phyloP scores from a whole-genome alignment of 495 filamentous ascomycete species.

The Penicillium riverlandense region DNA sequence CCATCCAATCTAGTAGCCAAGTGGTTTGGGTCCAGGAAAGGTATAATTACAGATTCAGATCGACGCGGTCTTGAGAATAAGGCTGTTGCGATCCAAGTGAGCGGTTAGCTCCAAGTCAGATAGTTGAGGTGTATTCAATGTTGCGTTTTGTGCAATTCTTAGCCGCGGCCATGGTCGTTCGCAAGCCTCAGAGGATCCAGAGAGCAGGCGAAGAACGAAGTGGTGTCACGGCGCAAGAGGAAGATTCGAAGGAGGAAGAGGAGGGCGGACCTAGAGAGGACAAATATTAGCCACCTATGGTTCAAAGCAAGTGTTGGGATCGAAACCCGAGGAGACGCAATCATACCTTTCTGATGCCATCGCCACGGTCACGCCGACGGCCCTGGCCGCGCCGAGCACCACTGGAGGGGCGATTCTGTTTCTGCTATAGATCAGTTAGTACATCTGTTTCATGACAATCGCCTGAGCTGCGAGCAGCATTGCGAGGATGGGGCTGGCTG shows the following conservation, averaged over 20 bases:
- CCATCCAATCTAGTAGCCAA: not conserved
- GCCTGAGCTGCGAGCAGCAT: not conserved
- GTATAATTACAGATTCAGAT: conserved; percentile 45
- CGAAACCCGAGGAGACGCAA: too few relatives aligned
- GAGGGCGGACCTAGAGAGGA: conserved; percentile 37
- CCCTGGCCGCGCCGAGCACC: conserved; percentile 51
- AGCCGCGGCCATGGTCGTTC: conserved; percentile 24
- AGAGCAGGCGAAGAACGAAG: conserved; percentile 24
- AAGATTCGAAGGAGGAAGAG: conserved; percentile 30
- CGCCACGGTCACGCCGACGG: conserved; percentile 49
- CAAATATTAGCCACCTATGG: not conserved
- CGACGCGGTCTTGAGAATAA: conserved; percentile 45
- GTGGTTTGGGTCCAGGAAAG: not conserved
- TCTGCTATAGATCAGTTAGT: conserved; percentile 22
- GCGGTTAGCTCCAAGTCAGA: conserved; percentile 50
- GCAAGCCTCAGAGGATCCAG: conserved; percentile 23
- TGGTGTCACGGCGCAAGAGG: conserved; percentile 32
- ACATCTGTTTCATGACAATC: not conserved
- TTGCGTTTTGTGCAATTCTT: conserved; percentile 28
- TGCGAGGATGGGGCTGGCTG: not conserved
- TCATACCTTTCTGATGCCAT: conserved; percentile 76
- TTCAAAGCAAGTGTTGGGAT: not conserved
- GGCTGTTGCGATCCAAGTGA: conserved; percentile 45
- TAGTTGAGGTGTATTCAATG: conserved; percentile 30
- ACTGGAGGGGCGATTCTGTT: conserved; percentile 26